A percentile compares a stretch with the other conserved stretches of the same genome.
Conservation (phyloP, 352 stramenopile species). For the Pythium rhizo-oryzae region DNA sequence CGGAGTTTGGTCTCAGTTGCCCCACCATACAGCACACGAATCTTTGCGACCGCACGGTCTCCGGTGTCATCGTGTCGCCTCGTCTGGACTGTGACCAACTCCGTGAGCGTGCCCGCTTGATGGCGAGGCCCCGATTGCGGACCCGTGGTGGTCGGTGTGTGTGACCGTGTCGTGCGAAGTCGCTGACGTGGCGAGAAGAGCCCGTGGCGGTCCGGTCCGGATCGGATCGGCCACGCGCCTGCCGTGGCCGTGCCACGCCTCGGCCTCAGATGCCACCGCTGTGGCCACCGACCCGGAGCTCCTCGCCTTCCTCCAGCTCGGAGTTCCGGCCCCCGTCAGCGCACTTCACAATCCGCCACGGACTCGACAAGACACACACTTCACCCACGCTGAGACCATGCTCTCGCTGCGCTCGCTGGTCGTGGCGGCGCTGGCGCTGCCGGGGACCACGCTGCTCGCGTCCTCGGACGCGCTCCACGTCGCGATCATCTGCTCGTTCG, state of each 20-base stretch:
- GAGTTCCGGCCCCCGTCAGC: no score
- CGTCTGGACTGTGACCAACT: background rate
- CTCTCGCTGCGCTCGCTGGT: slow-evolving; percentile 9
- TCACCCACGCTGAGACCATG: slow-evolving; percentile 1
- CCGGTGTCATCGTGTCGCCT: background rate
- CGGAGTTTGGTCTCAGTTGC: no score
- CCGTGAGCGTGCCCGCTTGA: no score
- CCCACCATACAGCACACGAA: no score
- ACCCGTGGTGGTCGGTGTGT: background rate
- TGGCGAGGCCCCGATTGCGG: no score
- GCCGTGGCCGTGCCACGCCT: no score
- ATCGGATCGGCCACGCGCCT: background rate
- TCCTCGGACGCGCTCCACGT: slow-evolving; percentile 24
- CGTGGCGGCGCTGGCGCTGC: slow-evolving; percentile 6
- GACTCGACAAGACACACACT: background rate
- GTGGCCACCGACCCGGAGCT: no score
- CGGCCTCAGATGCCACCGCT: no score
- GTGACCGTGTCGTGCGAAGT: background rate
- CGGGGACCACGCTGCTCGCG: slow-evolving; percentile 4
- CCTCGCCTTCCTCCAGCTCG: no score
- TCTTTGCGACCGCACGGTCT: no score
- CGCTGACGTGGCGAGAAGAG: slow-evolving; percentile 4
- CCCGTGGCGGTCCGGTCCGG: background rate
- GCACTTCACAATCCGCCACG: slow-evolving; percentile 2
- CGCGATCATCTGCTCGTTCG: slow-evolving; percentile 30